These are phyloP conservation scores for Pythium plurisporium DNA, from an alignment of 352 stramenopile genomes.

Conservation along the genomic window DNA sequence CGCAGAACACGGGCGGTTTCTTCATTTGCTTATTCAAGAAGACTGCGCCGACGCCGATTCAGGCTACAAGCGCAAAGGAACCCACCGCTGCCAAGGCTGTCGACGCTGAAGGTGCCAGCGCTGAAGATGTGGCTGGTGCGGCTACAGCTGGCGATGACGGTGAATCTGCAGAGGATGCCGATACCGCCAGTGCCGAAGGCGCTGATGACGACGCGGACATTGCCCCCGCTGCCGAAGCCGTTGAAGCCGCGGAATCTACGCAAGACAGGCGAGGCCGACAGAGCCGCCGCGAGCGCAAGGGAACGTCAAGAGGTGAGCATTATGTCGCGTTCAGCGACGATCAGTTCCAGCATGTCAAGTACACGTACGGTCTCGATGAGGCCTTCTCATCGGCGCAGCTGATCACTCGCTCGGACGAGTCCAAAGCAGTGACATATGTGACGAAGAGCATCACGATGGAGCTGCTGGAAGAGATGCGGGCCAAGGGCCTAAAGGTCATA, in stretches of 20 bases:
- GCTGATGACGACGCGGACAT: constrained; percentile 25
- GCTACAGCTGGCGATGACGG: constrained; percentile 6
- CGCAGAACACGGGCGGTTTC: constrained; percentile 96
- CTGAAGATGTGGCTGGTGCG: not conserved
- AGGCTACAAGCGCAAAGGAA: not conserved
- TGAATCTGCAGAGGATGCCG: constrained; percentile 17
- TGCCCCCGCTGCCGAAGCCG: not conserved
- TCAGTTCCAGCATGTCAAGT: constrained; percentile 57
- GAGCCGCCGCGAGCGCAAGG: constrained; percentile 39
- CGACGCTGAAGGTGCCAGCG: not conserved
- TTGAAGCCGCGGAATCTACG: constrained; percentile 4
- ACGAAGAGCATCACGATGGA: constrained; percentile 80
- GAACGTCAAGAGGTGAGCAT: constrained; percentile 56
- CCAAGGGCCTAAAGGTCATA: constrained; percentile 86
- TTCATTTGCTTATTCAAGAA: constrained; percentile 98
- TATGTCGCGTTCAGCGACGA: constrained; percentile 66
- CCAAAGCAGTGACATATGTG: constrained; percentile 83
- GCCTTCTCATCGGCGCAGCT: constrained; percentile 74
- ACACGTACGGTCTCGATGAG: constrained; percentile 70
- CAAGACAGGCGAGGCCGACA: constrained; percentile 9
- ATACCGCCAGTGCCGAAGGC: constrained; percentile 6
- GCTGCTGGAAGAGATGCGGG: constrained; percentile 80
- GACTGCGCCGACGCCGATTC: constrained; percentile 47
- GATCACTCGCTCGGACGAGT: constrained; percentile 85
- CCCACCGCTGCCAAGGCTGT: not conserved